Evolutionary conservation across 225 moss, liverwort and hornwort genomes (phyloP).

Genomic region (Physcomitrium patens): DNA sequence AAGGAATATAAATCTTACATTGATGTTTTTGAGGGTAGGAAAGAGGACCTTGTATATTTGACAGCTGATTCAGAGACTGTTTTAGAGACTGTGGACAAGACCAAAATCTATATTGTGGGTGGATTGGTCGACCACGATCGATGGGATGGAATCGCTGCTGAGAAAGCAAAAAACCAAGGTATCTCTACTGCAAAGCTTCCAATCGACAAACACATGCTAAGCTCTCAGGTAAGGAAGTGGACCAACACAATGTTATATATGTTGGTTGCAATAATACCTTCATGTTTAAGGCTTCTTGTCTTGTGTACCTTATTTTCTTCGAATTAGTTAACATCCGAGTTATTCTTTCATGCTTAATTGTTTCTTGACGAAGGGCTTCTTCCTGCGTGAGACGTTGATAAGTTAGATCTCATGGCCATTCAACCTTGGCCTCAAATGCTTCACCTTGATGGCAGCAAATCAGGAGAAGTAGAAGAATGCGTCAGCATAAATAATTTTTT

Average conservation of each 20-base stretch:
- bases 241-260: not conserved
- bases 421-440: not conserved
- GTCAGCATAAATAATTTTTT: not conserved
- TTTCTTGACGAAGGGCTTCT: not conserved
- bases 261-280: not conserved
- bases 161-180: conserved; percentile 80
- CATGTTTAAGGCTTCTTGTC: not conserved
- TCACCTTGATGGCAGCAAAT: not conserved
- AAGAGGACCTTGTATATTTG: conserved; percentile 86
- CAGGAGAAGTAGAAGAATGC: not conserved
- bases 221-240: conserved; percentile 64
- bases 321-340: not conserved
- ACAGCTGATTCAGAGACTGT: conserved; percentile 89
- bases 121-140: conserved; percentile 97
- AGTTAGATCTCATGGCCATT: not conserved
- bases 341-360: not conserved
- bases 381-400: not conserved
- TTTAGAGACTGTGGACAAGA: conserved; percentile 65
- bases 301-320: not conserved
- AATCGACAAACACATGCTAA: conserved; percentile 78
- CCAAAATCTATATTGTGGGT: conserved; percentile 91
- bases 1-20: conserved; percentile 80
- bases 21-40: conserved; percentile 75
- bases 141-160: conserved; percentile 85
- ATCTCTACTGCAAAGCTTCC: conserved; percentile 95